phyloP scores from a whole-genome alignment of 495 filamentous ascomycete genomes.

The Neurospora discreta region DNA sequence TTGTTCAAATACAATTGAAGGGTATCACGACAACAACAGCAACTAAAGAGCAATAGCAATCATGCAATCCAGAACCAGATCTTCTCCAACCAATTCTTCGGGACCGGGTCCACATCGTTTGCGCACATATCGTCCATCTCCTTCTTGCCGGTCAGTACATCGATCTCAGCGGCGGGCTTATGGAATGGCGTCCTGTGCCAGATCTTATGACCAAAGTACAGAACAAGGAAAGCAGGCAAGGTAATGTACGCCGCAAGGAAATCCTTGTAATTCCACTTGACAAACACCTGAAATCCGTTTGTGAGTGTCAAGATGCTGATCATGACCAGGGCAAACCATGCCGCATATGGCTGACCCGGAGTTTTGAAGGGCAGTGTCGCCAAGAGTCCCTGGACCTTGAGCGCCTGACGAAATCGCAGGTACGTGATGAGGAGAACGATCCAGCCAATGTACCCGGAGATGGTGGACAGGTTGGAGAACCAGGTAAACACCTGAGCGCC shows the following conservation, averaged over 20 bases:
- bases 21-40: neutral
- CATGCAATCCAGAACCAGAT: constrained; percentile 38
- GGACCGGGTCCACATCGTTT: constrained; percentile 24
- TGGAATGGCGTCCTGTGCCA: constrained; percentile 19
- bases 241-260: constrained; percentile 41
- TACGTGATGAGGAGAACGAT: constrained; percentile 38
- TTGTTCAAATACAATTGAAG: neutral
- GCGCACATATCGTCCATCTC: constrained; percentile 38
- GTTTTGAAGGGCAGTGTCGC: constrained; percentile 30
- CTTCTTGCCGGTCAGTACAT: constrained; percentile 37
- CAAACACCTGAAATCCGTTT: constrained; percentile 38
- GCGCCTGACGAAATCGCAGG: constrained; percentile 35
- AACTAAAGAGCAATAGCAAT: neutral
- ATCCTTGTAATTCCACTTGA: constrained; percentile 23
- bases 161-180: constrained; percentile 24
- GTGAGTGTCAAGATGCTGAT: constrained; percentile 33
- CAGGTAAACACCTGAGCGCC: constrained; percentile 49
- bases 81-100: constrained; percentile 31
- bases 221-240: constrained; percentile 28
- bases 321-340: constrained; percentile 26
- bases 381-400: constrained; percentile 25
- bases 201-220: constrained; percentile 34
- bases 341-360: constrained; percentile 30
- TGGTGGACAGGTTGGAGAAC: constrained; percentile 42
- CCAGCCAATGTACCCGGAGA: constrained; percentile 39